Evolutionary conservation across 805 yeast species (phyloP).

Genomic region (Tetrapisispora fleetii): DNA sequence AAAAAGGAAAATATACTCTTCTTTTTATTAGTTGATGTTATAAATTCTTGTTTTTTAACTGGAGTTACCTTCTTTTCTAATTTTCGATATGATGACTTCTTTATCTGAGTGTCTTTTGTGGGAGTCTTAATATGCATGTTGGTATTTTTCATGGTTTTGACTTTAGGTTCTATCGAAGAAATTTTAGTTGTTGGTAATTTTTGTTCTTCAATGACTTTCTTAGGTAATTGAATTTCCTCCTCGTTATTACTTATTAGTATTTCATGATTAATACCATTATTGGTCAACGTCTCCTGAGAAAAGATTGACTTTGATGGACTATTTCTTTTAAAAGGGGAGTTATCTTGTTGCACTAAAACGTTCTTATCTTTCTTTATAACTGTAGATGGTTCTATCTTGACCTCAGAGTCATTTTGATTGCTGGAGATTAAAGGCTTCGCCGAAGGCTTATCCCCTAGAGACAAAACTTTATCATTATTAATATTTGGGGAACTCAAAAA

Average conservation of each 20-base stretch:
- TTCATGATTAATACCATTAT: too few relatives aligned
- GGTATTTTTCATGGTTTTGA: too few relatives aligned
- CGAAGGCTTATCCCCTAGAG: background rate
- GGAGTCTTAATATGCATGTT: too few relatives aligned
- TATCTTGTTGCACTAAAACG: background rate
- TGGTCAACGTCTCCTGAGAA: background rate
- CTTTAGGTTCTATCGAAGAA: too few relatives aligned
- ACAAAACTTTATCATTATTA: background rate
- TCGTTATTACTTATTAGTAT: too few relatives aligned
- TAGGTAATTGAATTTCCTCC: background rate
- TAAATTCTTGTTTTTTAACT: background rate
- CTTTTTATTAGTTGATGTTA: slow-evolving; percentile 9
- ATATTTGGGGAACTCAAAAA: slow-evolving; percentile 22
- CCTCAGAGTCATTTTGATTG: background rate
- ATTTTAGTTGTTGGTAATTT: too few relatives aligned
- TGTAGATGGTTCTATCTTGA: background rate
- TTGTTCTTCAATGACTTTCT: background rate
- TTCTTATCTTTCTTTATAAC: background rate
- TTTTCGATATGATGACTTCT: background rate
- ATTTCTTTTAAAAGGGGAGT: background rate
- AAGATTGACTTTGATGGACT: background rate
- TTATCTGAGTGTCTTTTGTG: background rate
- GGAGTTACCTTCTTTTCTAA: background rate
- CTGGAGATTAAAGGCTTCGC: background rate
- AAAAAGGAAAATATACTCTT: slow-evolving; percentile 25